Evolutionary conservation across 1,284 basidiomycete species (phyloP), one percentile per base, ranked within the genome.

Genomic region (Marasmius tenuissimus): DNA sequence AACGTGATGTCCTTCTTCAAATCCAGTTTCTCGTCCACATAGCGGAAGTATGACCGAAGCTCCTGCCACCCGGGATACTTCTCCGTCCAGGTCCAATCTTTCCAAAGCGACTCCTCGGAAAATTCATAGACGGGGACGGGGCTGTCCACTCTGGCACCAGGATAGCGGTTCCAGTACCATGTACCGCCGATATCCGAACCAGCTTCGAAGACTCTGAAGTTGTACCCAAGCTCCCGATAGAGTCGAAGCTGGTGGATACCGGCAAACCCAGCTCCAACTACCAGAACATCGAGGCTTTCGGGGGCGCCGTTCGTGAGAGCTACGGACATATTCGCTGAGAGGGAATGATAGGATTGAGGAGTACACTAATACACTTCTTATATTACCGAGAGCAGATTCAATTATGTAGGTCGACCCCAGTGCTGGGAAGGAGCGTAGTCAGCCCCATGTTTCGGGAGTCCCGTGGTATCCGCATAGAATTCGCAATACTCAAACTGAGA

Each of bases 101-200:
- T 68, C 70, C 70, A 71, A n/a, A 70, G 48, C 42, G 68, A 68
- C 42, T 68, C 66, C 11, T 67, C 52, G 14, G 68, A 66, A 45
- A 69, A 58, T 16, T 70, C 66, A 40, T 71, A 71, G 22, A 71
- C 66, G 47, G 53, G 64, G 55, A 63, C 70, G 27, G 52, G 52
- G 35, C 33, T 38, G 14, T 54, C 52, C 4, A 54, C 52, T n/a
- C 52, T 38, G n/a, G 52, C 52, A 35, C 52, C 51, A 22, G 52
- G 51, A 34, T 61, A 45, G 14, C 12, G 45, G 9, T 42, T 45
- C 39, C 40, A 57, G 20, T 57, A 48, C 55, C 55, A 57, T 22
- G 39, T 57, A n/a, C 55, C 55, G 3, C 55, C 55, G 20, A 57
- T 48, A n/a, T 57, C 45, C 5, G 37, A 10, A 3, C 10, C 40